Evolutionary conservation across 176 grass and related monocot species (phyloP).

Genomic region (Lolium perenne): DNA sequence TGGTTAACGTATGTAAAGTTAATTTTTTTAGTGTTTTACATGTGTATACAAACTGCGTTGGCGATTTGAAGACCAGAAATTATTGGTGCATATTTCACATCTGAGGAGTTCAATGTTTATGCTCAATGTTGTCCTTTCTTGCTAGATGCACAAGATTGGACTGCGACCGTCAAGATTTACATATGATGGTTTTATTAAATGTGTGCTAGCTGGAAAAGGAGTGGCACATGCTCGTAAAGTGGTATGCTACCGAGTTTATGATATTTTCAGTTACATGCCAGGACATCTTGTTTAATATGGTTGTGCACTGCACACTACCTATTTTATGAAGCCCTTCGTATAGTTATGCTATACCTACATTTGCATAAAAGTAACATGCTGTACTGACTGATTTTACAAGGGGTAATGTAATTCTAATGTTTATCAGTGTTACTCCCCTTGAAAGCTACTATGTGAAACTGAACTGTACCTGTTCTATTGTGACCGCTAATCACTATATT

Average conservation of each 20-base stretch:
- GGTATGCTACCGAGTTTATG: constrained; percentile 61
- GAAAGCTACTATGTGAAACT: background rate
- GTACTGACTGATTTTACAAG: background rate
- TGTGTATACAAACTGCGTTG: background rate
- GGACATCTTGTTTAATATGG: constrained; percentile 33
- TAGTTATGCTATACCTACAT: constrained; percentile 28
- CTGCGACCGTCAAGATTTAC: constrained; percentile 68
- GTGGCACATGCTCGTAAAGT: constrained; percentile 65
- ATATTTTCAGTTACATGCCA: constrained; percentile 26
- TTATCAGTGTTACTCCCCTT: background rate
- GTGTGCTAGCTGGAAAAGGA: constrained; percentile 61
- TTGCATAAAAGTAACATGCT: constrained; percentile 16
- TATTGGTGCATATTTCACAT: background rate
- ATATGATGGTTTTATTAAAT: constrained; percentile 81
- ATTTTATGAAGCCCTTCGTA: constrained; percentile 28
- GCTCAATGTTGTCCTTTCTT: constrained; percentile 43
- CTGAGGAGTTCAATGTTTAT: constrained; percentile 21
- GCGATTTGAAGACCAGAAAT: background rate
- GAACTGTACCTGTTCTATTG: constrained; percentile 35
- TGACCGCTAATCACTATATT: constrained; percentile 6
- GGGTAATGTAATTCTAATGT: background rate
- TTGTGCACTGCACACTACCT: background rate
- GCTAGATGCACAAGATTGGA: constrained; percentile 77
- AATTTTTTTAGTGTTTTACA: constrained; percentile 5
- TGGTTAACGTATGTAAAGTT: background rate